Evolutionary conservation across 768 basidiomycete genomes (phyloP).

Genomic region (Phaeolepiota aurea): DNA sequence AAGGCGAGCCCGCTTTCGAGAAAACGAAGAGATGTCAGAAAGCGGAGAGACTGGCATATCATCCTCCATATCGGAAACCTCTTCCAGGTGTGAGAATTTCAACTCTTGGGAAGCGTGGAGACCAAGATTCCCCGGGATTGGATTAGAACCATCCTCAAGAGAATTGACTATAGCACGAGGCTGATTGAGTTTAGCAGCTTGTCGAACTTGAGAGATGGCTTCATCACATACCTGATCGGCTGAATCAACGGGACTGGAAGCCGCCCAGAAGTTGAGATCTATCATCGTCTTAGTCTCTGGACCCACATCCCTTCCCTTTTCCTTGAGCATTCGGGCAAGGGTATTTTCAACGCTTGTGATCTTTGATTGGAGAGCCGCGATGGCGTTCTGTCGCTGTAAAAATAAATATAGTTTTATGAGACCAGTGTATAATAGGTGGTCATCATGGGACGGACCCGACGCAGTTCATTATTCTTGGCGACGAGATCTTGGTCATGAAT

Average conservation of each 20-base stretch:
- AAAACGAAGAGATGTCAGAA: too few species aligned
- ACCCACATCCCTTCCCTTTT: constrained; percentile 19
- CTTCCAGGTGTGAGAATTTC: too few species aligned
- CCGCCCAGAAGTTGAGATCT: constrained; percentile 28
- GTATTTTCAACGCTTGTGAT: constrained; percentile 36
- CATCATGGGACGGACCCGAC: constrained; percentile 30
- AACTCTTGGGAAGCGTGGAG: too few species aligned
- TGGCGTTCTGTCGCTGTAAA: constrained; percentile 38
- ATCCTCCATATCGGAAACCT: too few species aligned
- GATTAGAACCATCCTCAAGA: too few species aligned
- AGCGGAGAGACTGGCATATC: too few species aligned
- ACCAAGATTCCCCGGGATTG: too few species aligned
- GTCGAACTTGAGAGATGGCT: too few species aligned
- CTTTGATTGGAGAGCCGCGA: constrained; percentile 32
- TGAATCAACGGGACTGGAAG: constrained; percentile 31
- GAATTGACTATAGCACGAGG: too few species aligned
- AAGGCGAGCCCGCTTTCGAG: too few species aligned
- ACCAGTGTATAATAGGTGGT: constrained; percentile 4
- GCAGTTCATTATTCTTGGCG: constrained; percentile 48
- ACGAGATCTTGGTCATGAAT: constrained; percentile 46
- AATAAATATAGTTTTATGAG: constrained; percentile 5
- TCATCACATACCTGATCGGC: too few species aligned
- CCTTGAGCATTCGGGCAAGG: constrained; percentile 35
- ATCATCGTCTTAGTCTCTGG: constrained; percentile 26
- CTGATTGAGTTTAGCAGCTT: too few species aligned